A percentile compares a stretch with the other conserved stretches of the same genome.
These are phyloP conservation scores for Aspergillus fumigatus DNA, from an alignment of 2,329 filamentous ascomycete species.

Conservation along the genomic window DNA sequence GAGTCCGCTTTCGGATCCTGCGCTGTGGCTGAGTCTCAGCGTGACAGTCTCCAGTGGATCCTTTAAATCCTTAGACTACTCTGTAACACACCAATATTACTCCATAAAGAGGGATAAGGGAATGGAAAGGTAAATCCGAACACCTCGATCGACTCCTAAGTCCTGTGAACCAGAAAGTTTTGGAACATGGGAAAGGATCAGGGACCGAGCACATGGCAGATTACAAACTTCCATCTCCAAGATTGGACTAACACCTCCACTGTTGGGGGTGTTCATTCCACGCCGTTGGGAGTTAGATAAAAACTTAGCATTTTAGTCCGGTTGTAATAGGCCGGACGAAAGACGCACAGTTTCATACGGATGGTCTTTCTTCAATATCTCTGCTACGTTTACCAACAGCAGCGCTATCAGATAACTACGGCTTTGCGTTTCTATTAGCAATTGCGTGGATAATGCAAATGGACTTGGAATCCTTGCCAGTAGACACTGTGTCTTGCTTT, in stretches of 20 bases:
- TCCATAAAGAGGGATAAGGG: not conserved
- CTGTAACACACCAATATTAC: not conserved
- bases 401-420: not conserved
- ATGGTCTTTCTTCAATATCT: not conserved
- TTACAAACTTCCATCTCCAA: not conserved
- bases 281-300: slow-evolving; percentile 13
- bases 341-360: not conserved
- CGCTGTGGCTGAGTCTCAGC: not conserved
- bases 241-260: slow-evolving; percentile 3
- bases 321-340: not conserved
- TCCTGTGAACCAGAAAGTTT: not conserved
- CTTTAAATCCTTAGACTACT: not conserved
- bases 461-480: not conserved
- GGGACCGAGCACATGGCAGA: not conserved
- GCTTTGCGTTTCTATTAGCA: not conserved
- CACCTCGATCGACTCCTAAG: not conserved
- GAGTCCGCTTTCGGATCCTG: not conserved
- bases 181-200: not conserved
- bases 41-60: not conserved
- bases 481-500: not conserved
- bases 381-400: not conserved
- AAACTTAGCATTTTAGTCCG: not conserved
- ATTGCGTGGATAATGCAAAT: not conserved
- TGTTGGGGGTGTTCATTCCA: slow-evolving; percentile 17
- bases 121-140: not conserved